phyloP scores from a whole-genome alignment of 2,329 filamentous ascomycete species.

The Sphaerulina populicola region DNA sequence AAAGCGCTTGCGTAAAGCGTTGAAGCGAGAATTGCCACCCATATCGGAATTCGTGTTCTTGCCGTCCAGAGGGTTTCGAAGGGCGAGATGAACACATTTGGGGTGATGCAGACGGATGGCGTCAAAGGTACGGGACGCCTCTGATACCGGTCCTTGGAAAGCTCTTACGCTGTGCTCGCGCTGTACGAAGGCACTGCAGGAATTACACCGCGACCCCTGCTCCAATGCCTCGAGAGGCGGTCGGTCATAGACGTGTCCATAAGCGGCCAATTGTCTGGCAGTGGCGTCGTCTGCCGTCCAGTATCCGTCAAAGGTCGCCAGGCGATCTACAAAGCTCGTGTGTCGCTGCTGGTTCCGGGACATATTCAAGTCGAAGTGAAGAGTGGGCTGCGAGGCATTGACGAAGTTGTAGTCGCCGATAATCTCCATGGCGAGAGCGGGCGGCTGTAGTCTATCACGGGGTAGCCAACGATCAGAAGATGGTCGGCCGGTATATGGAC shows the following conservation, averaged over 20 bases:
- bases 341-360: constrained; percentile 1
- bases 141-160: constrained; percentile 16
- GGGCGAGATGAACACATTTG: constrained; percentile 21
- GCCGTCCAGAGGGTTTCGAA: constrained; percentile 25
- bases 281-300: constrained; percentile 24
- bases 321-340: constrained; percentile 10
- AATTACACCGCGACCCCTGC: constrained; percentile 27
- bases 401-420: background rate
- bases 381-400: constrained; percentile 3
- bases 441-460: background rate
- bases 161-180: constrained; percentile 22
- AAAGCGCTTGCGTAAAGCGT: constrained; percentile 12
- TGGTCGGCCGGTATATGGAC: no score
- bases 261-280: constrained; percentile 27
- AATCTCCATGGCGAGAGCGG: background rate
- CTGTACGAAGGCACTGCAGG: constrained; percentile 26
- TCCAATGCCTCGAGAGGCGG: constrained; percentile 28
- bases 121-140: background rate
- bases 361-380: constrained; percentile 1
- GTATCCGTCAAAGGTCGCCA: constrained; percentile 20
- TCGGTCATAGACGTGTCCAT: constrained; percentile 29
- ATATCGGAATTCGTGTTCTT: background rate
- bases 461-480: background rate
- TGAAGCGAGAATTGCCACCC: constrained; percentile 11
- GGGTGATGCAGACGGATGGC: constrained; percentile 21